Base-by-base conservation (phyloP, 495 filamentous ascomycete species). In the Penicillium salamii region DNA sequence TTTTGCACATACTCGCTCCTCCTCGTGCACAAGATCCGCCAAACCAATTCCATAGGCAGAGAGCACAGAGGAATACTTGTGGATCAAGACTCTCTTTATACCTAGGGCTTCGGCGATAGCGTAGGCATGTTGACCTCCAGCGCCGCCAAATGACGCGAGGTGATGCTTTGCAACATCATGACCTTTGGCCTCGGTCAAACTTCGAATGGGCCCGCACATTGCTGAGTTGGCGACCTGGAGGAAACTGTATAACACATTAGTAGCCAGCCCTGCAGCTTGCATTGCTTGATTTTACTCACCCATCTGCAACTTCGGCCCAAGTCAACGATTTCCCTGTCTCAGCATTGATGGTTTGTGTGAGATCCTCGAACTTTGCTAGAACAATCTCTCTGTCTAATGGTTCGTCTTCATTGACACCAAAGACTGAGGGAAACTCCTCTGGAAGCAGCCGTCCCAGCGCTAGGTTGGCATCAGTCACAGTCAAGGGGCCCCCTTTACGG, bases 1-100 rank as follows among this genome's bases (percentile, higher is more conserved):
- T 91, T 88, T 58, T 95, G 89, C 38, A 84, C 36, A 49, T 40
- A 33, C 35, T 24, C 26, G 35, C 17, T 49, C 46, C 23, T 49
- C 75, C 67, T 96, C 91, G 36, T 95, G 87, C 7, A 96, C 91
- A 0, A 96, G 87, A 62, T 97, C 91, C 3, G 91, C 91, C 20
- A 96, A 67, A 4, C 88, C 89, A 89, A 97, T 97, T 15, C 91
- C 91, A 56, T 96, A 96, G 1, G 92, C 91, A 0, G 90, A 95
- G 1, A 97, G 76, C 2, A 97, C 89, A 0, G 90, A 95, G 0
- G 91, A 96, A 61, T 96, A 96, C 33, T 87, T 78, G 57, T 96
- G 91, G 14, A 97, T 77, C 6, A 97, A 72, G 26, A 96, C 90
- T 61, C 91, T 87, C 31, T 71, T 77, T 52, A 97, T 89, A 0